Conservation (phyloP, 2,329 filamentous ascomycete species). For the Neofusicoccum ribis region DNA sequence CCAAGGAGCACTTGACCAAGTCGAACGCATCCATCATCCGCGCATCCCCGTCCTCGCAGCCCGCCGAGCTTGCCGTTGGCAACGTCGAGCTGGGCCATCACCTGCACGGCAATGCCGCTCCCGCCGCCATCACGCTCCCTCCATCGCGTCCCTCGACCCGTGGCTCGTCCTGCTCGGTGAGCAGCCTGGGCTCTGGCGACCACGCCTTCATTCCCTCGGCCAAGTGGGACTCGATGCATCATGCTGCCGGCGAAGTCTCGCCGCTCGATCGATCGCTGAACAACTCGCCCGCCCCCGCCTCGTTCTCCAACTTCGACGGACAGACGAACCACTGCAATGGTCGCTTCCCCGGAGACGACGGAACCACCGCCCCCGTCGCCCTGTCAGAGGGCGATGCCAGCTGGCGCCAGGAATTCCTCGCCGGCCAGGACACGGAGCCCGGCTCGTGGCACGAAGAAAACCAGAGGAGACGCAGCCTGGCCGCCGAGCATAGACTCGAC, state of each 20-base stretch:
- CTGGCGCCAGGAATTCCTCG: background rate
- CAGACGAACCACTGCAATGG: no score
- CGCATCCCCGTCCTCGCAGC: background rate
- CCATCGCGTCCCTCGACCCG: background rate
- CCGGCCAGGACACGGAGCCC: background rate
- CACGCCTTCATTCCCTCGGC: background rate
- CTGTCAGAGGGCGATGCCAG: constrained; percentile 5
- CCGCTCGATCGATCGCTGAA: background rate
- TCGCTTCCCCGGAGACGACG: background rate
- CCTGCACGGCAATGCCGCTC: background rate
- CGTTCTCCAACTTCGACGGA: background rate
- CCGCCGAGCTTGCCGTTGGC: background rate
- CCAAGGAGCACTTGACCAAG: constrained; percentile 12
- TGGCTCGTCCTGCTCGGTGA: background rate
- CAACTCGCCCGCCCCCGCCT: background rate
- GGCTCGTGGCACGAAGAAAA: constrained; percentile 5
- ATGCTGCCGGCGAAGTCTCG: constrained; percentile 1
- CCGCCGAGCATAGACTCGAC: constrained; percentile 9
- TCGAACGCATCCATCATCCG: constrained; percentile 1
- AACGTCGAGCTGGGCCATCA: background rate
- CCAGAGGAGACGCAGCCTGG: background rate
- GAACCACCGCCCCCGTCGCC: background rate
- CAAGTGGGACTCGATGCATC: constrained; percentile 1
- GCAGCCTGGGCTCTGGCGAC: constrained; percentile 4
- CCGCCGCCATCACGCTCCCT: background rate